Conservation (phyloP, 2,329 filamentous ascomycete species). For the Pestalotiopsis sp. region DNA sequence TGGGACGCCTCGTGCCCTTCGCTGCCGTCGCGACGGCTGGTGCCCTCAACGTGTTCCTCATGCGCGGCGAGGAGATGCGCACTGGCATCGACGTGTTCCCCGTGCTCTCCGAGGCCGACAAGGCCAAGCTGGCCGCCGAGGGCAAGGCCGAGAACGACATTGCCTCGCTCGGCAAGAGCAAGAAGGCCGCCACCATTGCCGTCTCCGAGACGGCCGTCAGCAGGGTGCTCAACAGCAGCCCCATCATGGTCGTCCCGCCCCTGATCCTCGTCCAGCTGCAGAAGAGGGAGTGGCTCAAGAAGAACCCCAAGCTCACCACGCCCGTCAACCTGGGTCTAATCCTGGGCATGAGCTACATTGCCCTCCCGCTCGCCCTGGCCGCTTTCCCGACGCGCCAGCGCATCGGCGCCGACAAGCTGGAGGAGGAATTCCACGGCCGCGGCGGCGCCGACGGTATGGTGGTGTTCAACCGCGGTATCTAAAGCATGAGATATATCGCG, state of each 20-base stretch:
- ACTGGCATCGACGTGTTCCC: conserved; percentile 92
- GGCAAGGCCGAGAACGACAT: conserved; percentile 65
- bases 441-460: conserved; percentile 81
- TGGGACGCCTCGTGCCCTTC: conserved; percentile 90
- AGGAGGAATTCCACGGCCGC: conserved; percentile 81
- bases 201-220: conserved; percentile 92
- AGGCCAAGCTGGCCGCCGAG: conserved; percentile 53
- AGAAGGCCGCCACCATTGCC: conserved; percentile 82
- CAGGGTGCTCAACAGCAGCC: conserved; percentile 88
- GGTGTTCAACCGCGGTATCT: conserved; percentile 97
- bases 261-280: conserved; percentile 83
- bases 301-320: conserved; percentile 72
- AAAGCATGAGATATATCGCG: conserved; percentile 20
- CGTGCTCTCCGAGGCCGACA: conserved; percentile 70
- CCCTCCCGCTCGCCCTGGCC: conserved; percentile 83
- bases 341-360: conserved; percentile 81
- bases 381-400: conserved; percentile 91
- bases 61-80: conserved; percentile 95
- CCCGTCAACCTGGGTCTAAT: conserved; percentile 89
- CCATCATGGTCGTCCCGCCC: conserved; percentile 95
- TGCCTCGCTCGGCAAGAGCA: conserved; percentile 78
- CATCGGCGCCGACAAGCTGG: conserved; percentile 72
- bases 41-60: conserved; percentile 92
- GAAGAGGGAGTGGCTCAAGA: conserved; percentile 77
- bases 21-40: conserved; percentile 91